Evolutionary conservation across 1,284 basidiomycete species (phyloP).

Genomic region (Ustilago crameri): DNA sequence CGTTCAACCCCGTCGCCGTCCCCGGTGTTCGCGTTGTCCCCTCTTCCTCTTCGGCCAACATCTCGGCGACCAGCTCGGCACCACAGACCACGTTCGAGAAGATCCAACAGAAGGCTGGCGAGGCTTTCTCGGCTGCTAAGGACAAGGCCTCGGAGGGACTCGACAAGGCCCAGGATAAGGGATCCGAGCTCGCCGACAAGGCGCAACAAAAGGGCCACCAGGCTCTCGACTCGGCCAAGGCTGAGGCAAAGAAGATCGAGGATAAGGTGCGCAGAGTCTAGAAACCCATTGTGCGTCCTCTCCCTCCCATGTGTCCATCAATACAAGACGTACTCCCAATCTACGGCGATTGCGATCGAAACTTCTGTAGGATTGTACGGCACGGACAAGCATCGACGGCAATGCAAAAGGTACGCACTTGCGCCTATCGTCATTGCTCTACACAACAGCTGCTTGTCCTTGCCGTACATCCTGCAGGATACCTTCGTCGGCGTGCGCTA

Average conservation of each 20-base stretch:
- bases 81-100: conserved; percentile 58
- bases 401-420: no score
- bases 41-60: conserved; percentile 68
- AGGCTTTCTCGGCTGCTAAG: conserved; percentile 57
- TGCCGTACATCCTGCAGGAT: not conserved
- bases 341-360: not conserved
- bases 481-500: not conserved
- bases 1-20: conserved; percentile 92
- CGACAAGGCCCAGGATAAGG: conserved; percentile 50
- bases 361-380: not conserved
- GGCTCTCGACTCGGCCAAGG: conserved; percentile 56
- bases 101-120: conserved; percentile 62
- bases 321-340: not conserved
- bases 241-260: conserved; percentile 49
- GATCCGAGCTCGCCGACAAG: conserved; percentile 31
- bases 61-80: conserved; percentile 25
- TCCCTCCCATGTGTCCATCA: not conserved
- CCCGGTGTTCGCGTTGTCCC: conserved; percentile 84
- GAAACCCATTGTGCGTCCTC: conserved; percentile 1
- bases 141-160: conserved; percentile 44
- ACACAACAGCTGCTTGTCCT: not conserved
- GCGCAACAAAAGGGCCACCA: conserved; percentile 49
- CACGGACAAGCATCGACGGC: no score
- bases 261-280: conserved; percentile 65
- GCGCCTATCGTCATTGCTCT: no score